Conservation (phyloP, 768 basidiomycete species). For the Saitozyma podzolica region DNA sequence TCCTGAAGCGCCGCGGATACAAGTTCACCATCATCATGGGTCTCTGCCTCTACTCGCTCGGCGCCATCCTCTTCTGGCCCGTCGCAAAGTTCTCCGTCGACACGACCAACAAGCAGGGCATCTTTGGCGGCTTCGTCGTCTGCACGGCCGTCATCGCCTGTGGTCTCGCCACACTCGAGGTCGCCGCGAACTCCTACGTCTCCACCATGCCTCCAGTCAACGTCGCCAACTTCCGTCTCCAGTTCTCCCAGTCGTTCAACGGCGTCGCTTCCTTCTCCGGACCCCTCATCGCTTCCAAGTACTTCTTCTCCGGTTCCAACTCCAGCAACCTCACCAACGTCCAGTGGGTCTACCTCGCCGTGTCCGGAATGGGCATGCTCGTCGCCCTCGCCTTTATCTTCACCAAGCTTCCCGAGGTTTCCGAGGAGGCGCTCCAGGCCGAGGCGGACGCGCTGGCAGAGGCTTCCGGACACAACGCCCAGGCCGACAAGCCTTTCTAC, state of each 20-base stretch:
- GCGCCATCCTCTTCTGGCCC: conserved; percentile 78
- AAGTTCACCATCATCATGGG: conserved; percentile 57
- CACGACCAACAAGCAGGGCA: conserved; percentile 52
- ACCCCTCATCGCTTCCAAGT: conserved; percentile 71
- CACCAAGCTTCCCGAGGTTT: conserved; percentile 68
- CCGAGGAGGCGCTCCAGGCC: conserved; percentile 64
- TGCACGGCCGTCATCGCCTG: conserved; percentile 58
- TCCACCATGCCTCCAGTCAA: conserved; percentile 59
- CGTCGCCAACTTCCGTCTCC: conserved; percentile 72
- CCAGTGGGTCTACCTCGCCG: conserved; percentile 57
- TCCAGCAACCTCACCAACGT: conserved; percentile 63
- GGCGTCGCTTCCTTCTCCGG: conserved; percentile 70
- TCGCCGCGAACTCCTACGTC: conserved; percentile 79
- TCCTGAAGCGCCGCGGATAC: conserved; percentile 63
- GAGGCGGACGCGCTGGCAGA: conserved; percentile 49
- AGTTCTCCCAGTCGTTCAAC: conserved; percentile 78
- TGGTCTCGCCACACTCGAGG: conserved; percentile 59
- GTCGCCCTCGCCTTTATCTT: conserved; percentile 71
- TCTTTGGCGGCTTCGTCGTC: conserved; percentile 72
- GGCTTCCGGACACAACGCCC: conserved; percentile 51
- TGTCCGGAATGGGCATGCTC: conserved; percentile 59
- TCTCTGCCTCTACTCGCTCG: conserved; percentile 53
- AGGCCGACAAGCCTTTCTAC: conserved; percentile 59
- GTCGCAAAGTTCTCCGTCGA: conserved; percentile 61
- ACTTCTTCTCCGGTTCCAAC: conserved; percentile 71